Base-by-base conservation (phyloP, 345 rosid species). In the Brassica carinata region DNA sequence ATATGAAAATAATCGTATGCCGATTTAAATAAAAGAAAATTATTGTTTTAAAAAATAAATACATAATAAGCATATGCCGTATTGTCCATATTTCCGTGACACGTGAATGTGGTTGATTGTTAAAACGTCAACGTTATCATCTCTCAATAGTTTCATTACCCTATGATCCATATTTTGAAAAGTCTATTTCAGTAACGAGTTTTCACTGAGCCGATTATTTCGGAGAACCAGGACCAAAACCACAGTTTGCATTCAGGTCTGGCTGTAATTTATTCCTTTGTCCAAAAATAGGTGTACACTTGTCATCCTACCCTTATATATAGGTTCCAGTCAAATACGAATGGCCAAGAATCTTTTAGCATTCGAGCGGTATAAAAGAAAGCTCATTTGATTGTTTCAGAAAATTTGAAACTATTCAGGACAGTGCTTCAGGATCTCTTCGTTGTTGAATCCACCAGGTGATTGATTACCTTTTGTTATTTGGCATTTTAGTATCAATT, bases 401-500 rank as follows among this genome's bases (percentile, higher is more conserved):
- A 72, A 64, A 71, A 33, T 64, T 78, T 71, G 76, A 71, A 72
- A 73, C 67, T 67, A 65, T 66, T 29, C 59, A 36, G 31, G 18
- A 11, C 19, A 2, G 26, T 30, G 18, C 27, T 78, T 48, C 71
- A 34, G 58, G 58, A 78, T 78, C 57, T 17, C 9, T 15, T 7
- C 64, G n/a, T 63, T 53, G 13, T 71, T 71, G 40, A 43, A 18
- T 64, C 72, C 72, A 64, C 30, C 66, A 78, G 81, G 81, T 77
- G 40, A 53, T 8, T 53, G 19, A 64, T 18, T n/a, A 15, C 7
- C 13, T 3, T n/a, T 64, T 1, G 5, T 40, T 27, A 27, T 30
- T 63, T 63, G 36, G 15, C 15, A 11, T 61, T 61, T 26, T 23
- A 23, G 27, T 7, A 30, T 30, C 38, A 7, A 29, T 29, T 13